Evolutionary conservation across 768 basidiomycete genomes (phyloP), one percentile per base, ranked within the genome.

Genomic region (Saitozyma sp.): DNA sequence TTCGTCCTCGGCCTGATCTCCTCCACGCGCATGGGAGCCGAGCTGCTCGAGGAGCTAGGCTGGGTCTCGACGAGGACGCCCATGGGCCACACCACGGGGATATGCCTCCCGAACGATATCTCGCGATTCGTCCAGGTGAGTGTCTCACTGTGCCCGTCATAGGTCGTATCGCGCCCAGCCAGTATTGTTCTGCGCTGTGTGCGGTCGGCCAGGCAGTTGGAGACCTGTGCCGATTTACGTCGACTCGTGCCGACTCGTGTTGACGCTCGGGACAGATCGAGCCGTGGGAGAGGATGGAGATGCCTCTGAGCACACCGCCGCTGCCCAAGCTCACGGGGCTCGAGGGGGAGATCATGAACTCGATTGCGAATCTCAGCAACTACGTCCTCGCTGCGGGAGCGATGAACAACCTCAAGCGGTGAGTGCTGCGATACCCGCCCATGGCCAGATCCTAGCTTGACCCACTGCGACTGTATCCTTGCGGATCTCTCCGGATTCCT

Each of bases 371-470:
- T 76, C 83, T 99, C 48, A 88, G 89, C 38, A 99, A 99, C 75
- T 91, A 93, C 17, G 93, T 98, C 55, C 90, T 98, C 61, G 93
- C 94, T 0, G 94, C 94, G 72, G 86, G 91, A 20, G 93, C 96
- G 1, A 98, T 96, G 20, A 86, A 92, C 51, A 88, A 91, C 16
- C 82, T 99, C 45, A 88, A 91, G 38, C 86, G 86, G 92, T 93
- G 73, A 66, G 84, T 78, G 5, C 11, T 1, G n/a, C 38, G 17
- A 37, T 5, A 2, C 29, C 29, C 2, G 2, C 29, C 29, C 29
- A 29, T 29, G 29, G 29, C 29, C 29, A 29, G 29, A 5, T 29
- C 29, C 5, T 5, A 29, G 29, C 29, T 29, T 29, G 2, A 29
- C 29, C 29, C 29, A 2, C 29, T 29, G 29, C 29, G 29, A 2